Percentiles rank a stretch among this genome's conserved stretches.
Conservation (phyloP, 164 flowering plant species). For the Aristolochia contorta region DNA sequence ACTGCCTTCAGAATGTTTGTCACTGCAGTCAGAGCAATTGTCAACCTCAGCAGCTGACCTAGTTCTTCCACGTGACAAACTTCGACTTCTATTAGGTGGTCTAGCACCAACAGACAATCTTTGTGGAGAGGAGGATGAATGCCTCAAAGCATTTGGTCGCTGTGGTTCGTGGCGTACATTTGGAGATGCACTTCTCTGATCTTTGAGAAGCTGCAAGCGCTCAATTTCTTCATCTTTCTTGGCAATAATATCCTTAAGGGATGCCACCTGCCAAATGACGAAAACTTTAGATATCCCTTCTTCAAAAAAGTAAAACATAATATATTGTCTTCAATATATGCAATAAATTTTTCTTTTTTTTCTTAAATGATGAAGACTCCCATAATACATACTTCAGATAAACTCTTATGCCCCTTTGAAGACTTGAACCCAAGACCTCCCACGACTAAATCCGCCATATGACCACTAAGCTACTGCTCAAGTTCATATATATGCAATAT, state of each 20-base stretch:
- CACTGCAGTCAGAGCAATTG: constrained; percentile 32
- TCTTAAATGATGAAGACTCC: too few species aligned
- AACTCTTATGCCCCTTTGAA: too few species aligned
- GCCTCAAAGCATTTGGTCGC: constrained; percentile 21
- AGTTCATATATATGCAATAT: too few species aligned
- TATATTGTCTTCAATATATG: too few species aligned
- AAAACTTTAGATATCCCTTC: too few species aligned
- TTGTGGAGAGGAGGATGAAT: constrained; percentile 29
- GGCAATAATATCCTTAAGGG: constrained; percentile 68
- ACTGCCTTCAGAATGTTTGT: constrained; percentile 35
- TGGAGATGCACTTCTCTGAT: constrained; percentile 34
- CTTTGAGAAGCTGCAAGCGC: constrained; percentile 48
- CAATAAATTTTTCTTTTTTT: too few species aligned
- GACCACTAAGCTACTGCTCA: too few species aligned
- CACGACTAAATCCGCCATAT: too few species aligned
- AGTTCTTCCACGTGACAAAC: constrained; percentile 23
- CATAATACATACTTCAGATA: too few species aligned
- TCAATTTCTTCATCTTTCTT: constrained; percentile 91
- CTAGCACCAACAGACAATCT: not conserved
- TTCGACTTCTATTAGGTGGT: constrained; percentile 19
- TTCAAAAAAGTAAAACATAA: not conserved
- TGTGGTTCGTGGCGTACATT: constrained; percentile 25
- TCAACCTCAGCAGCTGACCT: constrained; percentile 28
- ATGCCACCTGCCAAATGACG: constrained; percentile 44
- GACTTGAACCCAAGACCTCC: too few species aligned